Base-by-base conservation (phyloP, 2,329 filamentous ascomycete species). In the Epicoccum sorghinum region DNA sequence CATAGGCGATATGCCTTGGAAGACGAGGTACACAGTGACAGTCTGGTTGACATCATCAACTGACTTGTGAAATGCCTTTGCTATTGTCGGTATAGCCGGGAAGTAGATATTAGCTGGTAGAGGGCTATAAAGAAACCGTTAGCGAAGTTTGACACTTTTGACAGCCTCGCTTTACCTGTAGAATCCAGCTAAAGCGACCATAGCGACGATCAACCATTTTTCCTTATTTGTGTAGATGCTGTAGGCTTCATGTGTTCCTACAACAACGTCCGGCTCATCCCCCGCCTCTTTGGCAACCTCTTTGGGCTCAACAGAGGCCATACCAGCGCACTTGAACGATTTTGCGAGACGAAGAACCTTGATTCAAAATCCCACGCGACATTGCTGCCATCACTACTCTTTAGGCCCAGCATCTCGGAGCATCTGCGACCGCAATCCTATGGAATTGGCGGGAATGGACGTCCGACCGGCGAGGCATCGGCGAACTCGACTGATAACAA, bases 1-100 rank as follows among this genome's bases (percentile, higher is more conserved):
- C 60, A 81, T 79, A 27, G 81, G 81, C 1, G 79, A 77, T 12
- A 85, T 69, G 3, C 80, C 83, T 74, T 85, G 82, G 45, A 70
- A 68, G 38, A 70, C 60, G 12, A 82, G 65, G 54, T 82, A 83
- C 3, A 76, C 77, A 0, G 80, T 83, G 12, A 83, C 70, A 0
- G 81, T 82, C 53, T 83, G 67, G 57, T 83, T 82, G 59, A 82
- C 76, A 42, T 73, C 67, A 6, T 77, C 73, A 12, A 65, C 67
- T 1, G 78, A 75, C 9, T 79, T 74, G 24, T 74, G 51, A 37
- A 81, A 69, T 25, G 76, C 75, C 4, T 58, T 52, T 0, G 68
- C 71, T 65, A 64, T 69, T 63, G 51, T 69, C 18, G 65, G 65
- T 39, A 75, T 62, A 1, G 71, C 70, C 10, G 74, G 74, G 45